Evolutionary conservation across 2,329 filamentous ascomycete genomes (phyloP), one percentile per base, ranked within the genome.

Genomic region (Ophiobolus disseminans): DNA sequence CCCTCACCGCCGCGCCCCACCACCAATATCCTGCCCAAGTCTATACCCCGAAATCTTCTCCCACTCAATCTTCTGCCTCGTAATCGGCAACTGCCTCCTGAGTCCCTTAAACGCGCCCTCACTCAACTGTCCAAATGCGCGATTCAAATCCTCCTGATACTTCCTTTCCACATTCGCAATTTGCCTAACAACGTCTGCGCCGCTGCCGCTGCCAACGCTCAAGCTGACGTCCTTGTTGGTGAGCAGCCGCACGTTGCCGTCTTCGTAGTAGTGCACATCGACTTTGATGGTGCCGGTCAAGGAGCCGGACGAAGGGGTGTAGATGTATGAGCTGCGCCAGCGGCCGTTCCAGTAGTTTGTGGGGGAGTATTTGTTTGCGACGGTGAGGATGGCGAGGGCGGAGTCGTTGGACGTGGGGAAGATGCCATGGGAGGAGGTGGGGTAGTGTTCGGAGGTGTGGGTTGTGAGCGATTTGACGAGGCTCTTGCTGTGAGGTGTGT

Each of bases 301-400:
- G 38, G 80, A 80, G 57, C 81, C 80, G 3, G 83, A 80, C 1
- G 83, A 83, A 1, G 91, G 86, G 55, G 87, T 82, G 74, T 89
- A 88, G 64, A 88, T 82, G 78, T 97, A 97, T 43, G 88, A 82
- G 38, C 90, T 92, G 66, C 94, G 89, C 90, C 94, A 99, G 55
- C 94, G 91, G 55, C 94, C 94, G 76, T 97, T 97, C 90, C 94
- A 97, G 82, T 91, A 99, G 81, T 99, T 99, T 73, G 92, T 91
- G 6, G 95, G 94, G 66, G 90, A 96, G 80, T 97, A 97, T 75
- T 97, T 97, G 80, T 94, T 97, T 47, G 92, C 90, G 39, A 96
- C 92, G 40, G 96, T 85, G 45, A 96, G 76, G 57, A 97, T 80
- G 38, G 91, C 90, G 51, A 97, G 76, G 63, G 86, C 85, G 21